Percentiles rank a stretch among this genome's conserved stretches.
phyloP scores from a whole-genome alignment of 106 monocot species.

The Triglochin maritima region DNA sequence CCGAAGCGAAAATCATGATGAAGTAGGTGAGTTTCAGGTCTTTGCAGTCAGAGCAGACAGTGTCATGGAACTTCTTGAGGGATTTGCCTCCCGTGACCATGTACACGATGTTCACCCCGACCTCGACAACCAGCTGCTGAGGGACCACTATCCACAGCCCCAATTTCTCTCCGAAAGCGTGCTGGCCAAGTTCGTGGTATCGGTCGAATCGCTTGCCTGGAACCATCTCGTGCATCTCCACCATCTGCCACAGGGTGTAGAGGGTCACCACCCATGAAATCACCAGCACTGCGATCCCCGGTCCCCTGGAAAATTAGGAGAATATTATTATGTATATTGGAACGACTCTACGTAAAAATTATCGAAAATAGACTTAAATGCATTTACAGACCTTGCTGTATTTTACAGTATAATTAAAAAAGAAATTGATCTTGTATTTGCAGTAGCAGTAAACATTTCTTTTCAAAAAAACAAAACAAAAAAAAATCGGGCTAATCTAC shows the following conservation, averaged over 20 bases:
- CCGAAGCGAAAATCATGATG: conserved; percentile 28
- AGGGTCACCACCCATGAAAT: background rate
- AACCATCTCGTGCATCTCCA: background rate
- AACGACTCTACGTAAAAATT: too few relatives aligned
- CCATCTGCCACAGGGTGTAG: background rate
- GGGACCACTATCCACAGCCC: conserved; percentile 36
- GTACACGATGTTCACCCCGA: conserved; percentile 27
- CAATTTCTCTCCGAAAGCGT: conserved; percentile 25
- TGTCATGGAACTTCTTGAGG: background rate
- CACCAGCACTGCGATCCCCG: background rate
- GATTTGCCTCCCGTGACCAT: conserved; percentile 46
- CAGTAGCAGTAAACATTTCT: too few relatives aligned
- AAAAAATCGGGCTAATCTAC: too few relatives aligned
- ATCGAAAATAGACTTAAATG: too few relatives aligned
- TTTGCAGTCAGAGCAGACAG: background rate
- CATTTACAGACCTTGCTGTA: too few relatives aligned
- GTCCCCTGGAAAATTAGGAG: background rate
- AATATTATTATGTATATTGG: too few relatives aligned
- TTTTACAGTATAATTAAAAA: too few relatives aligned
- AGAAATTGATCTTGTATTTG: too few relatives aligned
- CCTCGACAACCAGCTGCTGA: conserved; percentile 31
- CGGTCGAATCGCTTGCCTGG: background rate
- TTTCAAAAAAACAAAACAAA: too few relatives aligned
- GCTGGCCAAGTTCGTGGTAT: conserved; percentile 11
- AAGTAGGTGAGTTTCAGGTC: conserved; percentile 9